phyloP scores from a whole-genome alignment of 2,329 filamentous ascomycete genomes.

The Biscogniauxia marginata region DNA sequence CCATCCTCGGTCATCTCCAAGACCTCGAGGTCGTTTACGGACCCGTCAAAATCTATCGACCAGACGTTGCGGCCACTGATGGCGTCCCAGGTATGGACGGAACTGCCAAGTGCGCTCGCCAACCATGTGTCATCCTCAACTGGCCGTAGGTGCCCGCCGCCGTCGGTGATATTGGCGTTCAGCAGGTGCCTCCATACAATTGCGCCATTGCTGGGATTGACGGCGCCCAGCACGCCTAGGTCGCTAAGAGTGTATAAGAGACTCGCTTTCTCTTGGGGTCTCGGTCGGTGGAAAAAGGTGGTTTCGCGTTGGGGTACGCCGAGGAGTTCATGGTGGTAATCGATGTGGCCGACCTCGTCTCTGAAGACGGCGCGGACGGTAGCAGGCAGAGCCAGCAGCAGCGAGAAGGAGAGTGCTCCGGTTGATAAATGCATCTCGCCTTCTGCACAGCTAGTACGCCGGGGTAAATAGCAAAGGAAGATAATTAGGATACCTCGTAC shows the following conservation, averaged over 20 bases:
- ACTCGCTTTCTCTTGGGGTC: conserved; percentile 77
- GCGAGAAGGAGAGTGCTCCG: conserved; percentile 27
- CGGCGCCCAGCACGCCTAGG: conserved; percentile 76
- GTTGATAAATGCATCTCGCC: conserved; percentile 29
- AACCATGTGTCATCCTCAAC: conserved; percentile 77
- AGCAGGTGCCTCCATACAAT: conserved; percentile 85
- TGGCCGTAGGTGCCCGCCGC: conserved; percentile 61
- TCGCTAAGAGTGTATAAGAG: conserved; percentile 91
- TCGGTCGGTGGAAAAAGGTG: conserved; percentile 92
- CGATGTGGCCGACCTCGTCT: conserved; percentile 88
- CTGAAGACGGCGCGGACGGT: conserved; percentile 70
- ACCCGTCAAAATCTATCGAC: conserved; percentile 60
- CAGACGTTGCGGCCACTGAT: conserved; percentile 77
- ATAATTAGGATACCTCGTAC: background rate
- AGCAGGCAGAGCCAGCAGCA: conserved; percentile 44
- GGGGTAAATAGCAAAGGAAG: conserved; percentile 1
- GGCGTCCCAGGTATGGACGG: conserved; percentile 80
- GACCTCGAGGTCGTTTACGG: conserved; percentile 71
- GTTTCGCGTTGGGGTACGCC: conserved; percentile 78
- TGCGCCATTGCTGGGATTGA: conserved; percentile 83
- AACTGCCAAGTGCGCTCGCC: conserved; percentile 67
- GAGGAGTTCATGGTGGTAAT: conserved; percentile 89
- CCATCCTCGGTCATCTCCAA: conserved; percentile 64
- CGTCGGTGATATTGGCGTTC: conserved; percentile 46
- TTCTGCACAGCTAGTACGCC: conserved; percentile 8